A percentile compares a stretch with the other conserved stretches of the same genome.
Conservation (phyloP, 140 eudicot species). For the Flaveria floridana region DNA sequence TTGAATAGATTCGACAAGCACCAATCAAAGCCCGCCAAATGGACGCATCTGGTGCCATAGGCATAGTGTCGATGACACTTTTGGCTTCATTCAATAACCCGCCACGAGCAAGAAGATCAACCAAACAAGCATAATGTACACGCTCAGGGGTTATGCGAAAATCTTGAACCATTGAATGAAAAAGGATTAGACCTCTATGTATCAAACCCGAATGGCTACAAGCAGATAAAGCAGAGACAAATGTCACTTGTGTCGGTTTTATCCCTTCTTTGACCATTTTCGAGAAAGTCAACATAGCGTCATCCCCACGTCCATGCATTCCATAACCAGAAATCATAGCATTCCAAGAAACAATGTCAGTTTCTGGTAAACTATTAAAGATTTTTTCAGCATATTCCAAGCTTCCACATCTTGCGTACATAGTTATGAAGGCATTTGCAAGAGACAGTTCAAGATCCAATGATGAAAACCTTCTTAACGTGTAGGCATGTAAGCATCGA, state of each 20-base stretch:
- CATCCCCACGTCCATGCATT: conserved; percentile 49
- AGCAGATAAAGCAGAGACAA: conserved; percentile 55
- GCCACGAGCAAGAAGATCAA: conserved; percentile 53
- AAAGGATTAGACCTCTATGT: conserved; percentile 47
- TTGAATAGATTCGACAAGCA: conserved; percentile 47
- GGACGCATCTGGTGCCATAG: conserved; percentile 52
- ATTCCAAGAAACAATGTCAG: conserved; percentile 54
- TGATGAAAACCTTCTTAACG: conserved; percentile 35
- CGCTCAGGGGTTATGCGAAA: conserved; percentile 38
- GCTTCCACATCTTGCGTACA: conserved; percentile 66
- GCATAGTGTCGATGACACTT: conserved; percentile 45
- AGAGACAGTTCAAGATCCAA: conserved; percentile 39
- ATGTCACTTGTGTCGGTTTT: conserved; percentile 42
- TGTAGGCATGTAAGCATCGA: conserved; percentile 51
- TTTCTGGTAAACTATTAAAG: conserved; percentile 31
- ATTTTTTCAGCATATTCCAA: conserved; percentile 49
- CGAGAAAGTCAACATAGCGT: conserved; percentile 48
- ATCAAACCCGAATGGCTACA: conserved; percentile 68
- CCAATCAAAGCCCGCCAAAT: conserved; percentile 63
- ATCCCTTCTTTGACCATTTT: conserved; percentile 47
- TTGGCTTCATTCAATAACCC: conserved; percentile 48
- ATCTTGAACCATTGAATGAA: conserved; percentile 46
- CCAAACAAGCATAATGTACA: conserved; percentile 57
- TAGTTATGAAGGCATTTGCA: conserved; percentile 48
- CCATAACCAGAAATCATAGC: conserved; percentile 58